Percentiles rank a stretch among this genome's conserved stretches.
phyloP scores from a whole-genome alignment of 768 basidiomycete genomes.

The Russula foetens region DNA sequence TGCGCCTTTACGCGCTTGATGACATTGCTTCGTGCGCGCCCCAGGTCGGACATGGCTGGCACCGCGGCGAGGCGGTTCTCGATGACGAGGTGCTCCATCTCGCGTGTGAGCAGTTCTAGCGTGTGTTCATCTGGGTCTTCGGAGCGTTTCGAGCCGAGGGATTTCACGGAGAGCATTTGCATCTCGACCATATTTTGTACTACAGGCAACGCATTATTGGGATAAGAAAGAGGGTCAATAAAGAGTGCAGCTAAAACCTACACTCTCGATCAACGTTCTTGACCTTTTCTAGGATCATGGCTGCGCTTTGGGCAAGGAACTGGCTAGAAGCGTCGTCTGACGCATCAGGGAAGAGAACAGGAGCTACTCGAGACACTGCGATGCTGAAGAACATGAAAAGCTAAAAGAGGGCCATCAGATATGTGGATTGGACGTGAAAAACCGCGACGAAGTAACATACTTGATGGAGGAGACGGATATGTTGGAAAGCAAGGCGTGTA shows the following conservation, averaged over 20 bases:
- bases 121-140: constrained; percentile 11
- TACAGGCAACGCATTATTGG: background rate
- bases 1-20: constrained; percentile 8
- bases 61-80: constrained; percentile 10
- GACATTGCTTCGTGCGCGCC: constrained; percentile 7
- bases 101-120: constrained; percentile 14
- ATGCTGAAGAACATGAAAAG: constrained; percentile 67
- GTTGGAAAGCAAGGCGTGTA: constrained; percentile 61
- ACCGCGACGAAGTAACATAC: background rate
- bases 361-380: constrained; percentile 62
- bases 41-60: constrained; percentile 14
- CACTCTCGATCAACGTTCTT: constrained; percentile 10
- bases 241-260: background rate
- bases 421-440: background rate
- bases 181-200: constrained; percentile 8
- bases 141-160: background rate
- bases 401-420: background rate
- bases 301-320: background rate
- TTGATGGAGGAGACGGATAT: constrained; percentile 70
- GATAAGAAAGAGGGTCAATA: background rate
- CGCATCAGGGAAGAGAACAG: constrained; percentile 46
- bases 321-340: background rate
- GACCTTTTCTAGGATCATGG: constrained; percentile 7
- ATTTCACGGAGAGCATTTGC: constrained; percentile 8
- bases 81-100: constrained; percentile 20